Conservation (phyloP, 1,284 basidiomycete species). For the Ganoderma boninense region DNA sequence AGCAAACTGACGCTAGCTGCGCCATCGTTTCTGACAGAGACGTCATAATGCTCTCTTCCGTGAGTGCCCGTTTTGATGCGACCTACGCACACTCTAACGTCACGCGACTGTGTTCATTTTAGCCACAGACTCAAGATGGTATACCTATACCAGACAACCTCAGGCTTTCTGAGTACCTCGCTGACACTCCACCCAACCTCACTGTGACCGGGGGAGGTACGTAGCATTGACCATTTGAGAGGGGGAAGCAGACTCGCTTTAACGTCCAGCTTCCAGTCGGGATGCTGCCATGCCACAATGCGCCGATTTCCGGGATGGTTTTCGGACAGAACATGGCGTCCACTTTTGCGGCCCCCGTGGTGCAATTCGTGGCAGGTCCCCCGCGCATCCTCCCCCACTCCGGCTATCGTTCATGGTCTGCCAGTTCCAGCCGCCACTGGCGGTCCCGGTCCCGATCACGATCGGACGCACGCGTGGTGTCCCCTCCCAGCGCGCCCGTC, state of each 20-base stretch:
- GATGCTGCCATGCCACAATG: background rate
- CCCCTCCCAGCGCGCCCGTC: background rate
- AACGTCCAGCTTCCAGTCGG: background rate
- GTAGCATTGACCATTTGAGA: background rate
- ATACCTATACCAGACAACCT: background rate
- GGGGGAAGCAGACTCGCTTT: background rate
- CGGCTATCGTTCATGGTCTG: background rate
- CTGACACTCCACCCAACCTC: background rate
- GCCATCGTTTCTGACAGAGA: constrained; percentile 1
- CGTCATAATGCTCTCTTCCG: background rate
- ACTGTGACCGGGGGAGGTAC: constrained; percentile 2
- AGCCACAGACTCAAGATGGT: background rate
- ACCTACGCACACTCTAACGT: background rate
- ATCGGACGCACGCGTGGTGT: background rate
- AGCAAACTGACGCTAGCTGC: constrained; percentile 1
- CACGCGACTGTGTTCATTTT: background rate
- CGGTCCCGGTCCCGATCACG: background rate
- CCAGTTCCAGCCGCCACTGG: background rate
- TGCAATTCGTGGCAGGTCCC: background rate
- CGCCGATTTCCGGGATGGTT: background rate
- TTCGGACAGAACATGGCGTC: background rate
- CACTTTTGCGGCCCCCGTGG: background rate
- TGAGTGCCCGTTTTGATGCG: background rate
- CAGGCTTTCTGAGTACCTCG: background rate
- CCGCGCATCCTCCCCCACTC: background rate